Evolutionary conservation across 495 filamentous ascomycete genomes (phyloP), one percentile per base, ranked within the genome.

Genomic region (Annulohypoxylon moriforme): DNA sequence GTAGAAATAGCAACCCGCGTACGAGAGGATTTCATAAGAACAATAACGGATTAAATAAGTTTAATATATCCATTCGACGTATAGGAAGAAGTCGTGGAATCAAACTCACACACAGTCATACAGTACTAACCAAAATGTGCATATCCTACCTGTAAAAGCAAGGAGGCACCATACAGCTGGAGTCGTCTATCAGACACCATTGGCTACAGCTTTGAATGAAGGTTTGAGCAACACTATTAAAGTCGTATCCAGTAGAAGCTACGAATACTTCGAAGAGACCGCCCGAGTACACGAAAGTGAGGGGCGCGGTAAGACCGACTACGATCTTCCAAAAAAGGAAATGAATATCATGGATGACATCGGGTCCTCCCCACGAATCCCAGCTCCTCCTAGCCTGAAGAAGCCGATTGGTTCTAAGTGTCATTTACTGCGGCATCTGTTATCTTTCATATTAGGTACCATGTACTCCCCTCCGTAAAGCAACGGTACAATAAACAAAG

Each of bases 261-360:
- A 2, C 0, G 13, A 10, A 59, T 64, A 64, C 67, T 64, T 61
- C 8, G 2, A 25, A 44, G 29, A 66, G 61, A 66, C 68, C 1
- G 14, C n/a, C 3, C 7, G 60, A 31, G 11, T 69, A 69, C 67
- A 0, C 10, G 22, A 60, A 29, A 8, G 7, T 40, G 20, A 9
- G 20, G 40, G n/a, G 50, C 34, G 16, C 50, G 59, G 63, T 67
- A 62, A 61, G 42, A 50, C 69, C 69, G 69, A 63, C 40, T 47
- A 5, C 31, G 2, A 67, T 67, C 59, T 49, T 25, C 69, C 69
- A 38, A 36, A 67, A 72, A 24, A 36, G 69, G 63, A 60, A 42
- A 58, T 59, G 33, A 50, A 31, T 20, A 36, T 49, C 62, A 49
- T 71, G 25, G 47, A 47, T 42, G 40, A 24, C 63, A 63, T 64